Conservation (phyloP, 805 yeast genomes). For the Myxozyma neglecta region DNA sequence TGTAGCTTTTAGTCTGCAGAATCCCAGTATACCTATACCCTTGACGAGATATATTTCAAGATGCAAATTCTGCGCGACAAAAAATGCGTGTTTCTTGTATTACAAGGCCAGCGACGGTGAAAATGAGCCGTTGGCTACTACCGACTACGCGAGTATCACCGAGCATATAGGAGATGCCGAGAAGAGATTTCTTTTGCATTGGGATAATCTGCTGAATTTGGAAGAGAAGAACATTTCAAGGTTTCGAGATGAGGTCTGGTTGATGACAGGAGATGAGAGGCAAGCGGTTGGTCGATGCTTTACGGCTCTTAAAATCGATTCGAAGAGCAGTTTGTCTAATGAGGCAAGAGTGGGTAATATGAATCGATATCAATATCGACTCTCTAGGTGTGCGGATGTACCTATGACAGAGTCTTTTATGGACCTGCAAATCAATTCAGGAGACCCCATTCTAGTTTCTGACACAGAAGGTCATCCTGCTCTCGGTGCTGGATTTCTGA, state of each 20-base stretch:
- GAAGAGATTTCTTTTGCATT: slow-evolving; percentile 59
- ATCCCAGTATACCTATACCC: slow-evolving; percentile 31
- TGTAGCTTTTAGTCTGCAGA: slow-evolving; percentile 59
- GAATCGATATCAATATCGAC: slow-evolving; percentile 10
- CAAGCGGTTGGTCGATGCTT: slow-evolving; percentile 58
- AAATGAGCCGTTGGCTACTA: background rate
- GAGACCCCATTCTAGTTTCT: slow-evolving; percentile 71
- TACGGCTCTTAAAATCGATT: slow-evolving; percentile 53
- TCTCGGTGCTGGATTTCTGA: slow-evolving; percentile 62
- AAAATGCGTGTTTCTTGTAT: slow-evolving; percentile 35
- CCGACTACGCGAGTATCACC: slow-evolving; percentile 50
- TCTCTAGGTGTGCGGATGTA: slow-evolving; percentile 12
- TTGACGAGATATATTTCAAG: slow-evolving; percentile 3
- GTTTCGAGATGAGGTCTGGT: slow-evolving; percentile 67
- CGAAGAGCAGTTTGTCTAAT: background rate
- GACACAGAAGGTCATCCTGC: slow-evolving; percentile 80
- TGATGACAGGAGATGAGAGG: slow-evolving; percentile 55
- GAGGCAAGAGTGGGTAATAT: background rate
- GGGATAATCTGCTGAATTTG: slow-evolving; percentile 70
- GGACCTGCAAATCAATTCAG: slow-evolving; percentile 52
- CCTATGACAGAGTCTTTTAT: slow-evolving; percentile 30
- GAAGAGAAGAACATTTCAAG: slow-evolving; percentile 64
- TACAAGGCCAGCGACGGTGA: slow-evolving; percentile 57
- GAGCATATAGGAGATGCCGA: slow-evolving; percentile 52
- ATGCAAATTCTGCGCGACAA: slow-evolving; percentile 36